A percentile compares a stretch with the other conserved stretches of the same genome.
Conservation (phyloP, 2,329 filamentous ascomycete species). For the Ophiostoma sp. region DNA sequence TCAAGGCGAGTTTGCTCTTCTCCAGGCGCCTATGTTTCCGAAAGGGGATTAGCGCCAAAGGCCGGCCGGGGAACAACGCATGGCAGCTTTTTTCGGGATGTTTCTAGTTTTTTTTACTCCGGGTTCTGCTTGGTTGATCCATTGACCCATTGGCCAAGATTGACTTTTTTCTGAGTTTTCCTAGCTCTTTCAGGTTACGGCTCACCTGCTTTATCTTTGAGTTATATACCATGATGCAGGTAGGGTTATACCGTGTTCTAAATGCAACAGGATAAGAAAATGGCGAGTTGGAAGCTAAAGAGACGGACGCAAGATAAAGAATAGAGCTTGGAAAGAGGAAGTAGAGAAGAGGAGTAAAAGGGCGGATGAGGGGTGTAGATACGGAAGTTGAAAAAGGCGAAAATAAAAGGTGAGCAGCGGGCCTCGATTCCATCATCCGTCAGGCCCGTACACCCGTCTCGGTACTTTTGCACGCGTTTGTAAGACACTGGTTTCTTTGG, state of each 20-base stretch:
- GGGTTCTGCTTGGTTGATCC: background rate
- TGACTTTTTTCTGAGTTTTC: background rate
- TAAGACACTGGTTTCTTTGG: background rate
- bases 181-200: background rate
- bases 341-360: background rate
- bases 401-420: background rate
- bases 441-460: background rate
- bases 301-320: background rate
- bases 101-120: background rate
- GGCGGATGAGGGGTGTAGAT: constrained; percentile 2
- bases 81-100: background rate
- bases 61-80: background rate
- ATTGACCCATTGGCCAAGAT: constrained; percentile 2
- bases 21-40: constrained; percentile 2
- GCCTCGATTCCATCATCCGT: background rate
- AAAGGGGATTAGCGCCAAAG: background rate
- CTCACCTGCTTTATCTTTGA: constrained; percentile 9
- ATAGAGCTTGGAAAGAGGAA: background rate
- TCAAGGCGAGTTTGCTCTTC: background rate
- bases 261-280: constrained; percentile 1
- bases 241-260: background rate
- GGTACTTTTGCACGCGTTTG: constrained; percentile 4
- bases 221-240: background rate
- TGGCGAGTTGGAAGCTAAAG: background rate
- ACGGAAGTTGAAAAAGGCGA: background rate